These are phyloP conservation scores for Gonapodya sp. DNA, from an alignment of 192 early-diverging fungal species.

Conservation along the genomic window DNA sequence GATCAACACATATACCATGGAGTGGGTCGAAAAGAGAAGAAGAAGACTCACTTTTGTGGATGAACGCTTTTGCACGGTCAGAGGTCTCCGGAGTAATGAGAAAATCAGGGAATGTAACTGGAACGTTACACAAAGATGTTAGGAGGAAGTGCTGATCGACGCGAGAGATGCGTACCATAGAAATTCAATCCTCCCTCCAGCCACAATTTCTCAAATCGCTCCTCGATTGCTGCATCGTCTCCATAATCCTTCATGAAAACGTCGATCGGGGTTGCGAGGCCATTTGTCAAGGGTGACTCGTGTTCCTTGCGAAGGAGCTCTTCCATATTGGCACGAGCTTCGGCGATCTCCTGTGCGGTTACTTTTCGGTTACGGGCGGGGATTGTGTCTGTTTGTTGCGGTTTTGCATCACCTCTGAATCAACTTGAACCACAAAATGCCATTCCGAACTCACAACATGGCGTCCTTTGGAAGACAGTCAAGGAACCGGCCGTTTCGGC, in stretches of 20 bases:
- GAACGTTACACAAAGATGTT: not conserved
- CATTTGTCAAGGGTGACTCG: not conserved
- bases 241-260: not conserved
- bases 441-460: too few species aligned
- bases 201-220: not conserved
- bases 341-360: not conserved
- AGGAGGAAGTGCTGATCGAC: not conserved
- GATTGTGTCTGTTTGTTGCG: slow-evolving; percentile 1
- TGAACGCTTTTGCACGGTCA: not conserved
- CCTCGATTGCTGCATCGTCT: not conserved
- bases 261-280: not conserved
- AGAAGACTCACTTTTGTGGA: not conserved
- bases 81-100: not conserved
- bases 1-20: too few species aligned
- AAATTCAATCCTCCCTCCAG: not conserved
- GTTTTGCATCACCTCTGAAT: too few species aligned
- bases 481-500: not conserved
- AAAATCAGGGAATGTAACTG: not conserved
- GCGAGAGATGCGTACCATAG: not conserved
- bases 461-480: slow-evolving; percentile 7
- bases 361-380: not conserved
- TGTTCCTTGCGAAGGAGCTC: not conserved
- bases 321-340: not conserved
- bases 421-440: too few species aligned
- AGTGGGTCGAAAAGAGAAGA: too few species aligned